These are phyloP conservation scores for Pulveroboletus sp. DNA, from an alignment of 768 basidiomycete genomes.

Conservation along the genomic window DNA sequence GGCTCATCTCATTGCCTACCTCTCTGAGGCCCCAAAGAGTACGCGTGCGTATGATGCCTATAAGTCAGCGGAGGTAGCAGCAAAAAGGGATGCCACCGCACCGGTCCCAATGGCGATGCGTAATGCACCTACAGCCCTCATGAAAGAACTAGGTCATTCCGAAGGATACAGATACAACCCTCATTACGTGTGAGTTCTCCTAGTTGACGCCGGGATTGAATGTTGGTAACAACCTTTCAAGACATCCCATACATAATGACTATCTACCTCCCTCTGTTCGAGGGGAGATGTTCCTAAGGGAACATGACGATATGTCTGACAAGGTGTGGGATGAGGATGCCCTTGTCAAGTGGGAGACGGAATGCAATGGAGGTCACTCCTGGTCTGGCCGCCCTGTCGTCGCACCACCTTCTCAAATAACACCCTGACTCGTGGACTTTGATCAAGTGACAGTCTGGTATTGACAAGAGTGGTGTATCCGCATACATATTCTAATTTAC, in stretches of 20 bases:
- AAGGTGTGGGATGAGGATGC: constrained; percentile 61
- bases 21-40: constrained; percentile 79
- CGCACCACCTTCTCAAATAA: background rate
- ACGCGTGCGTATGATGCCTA: constrained; percentile 79
- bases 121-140: constrained; percentile 70
- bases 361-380: constrained; percentile 41
- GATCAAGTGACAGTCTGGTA: background rate
- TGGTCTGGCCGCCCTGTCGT: constrained; percentile 42
- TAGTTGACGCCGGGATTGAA: background rate
- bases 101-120: constrained; percentile 70
- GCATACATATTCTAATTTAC: background rate
- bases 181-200: constrained; percentile 41
- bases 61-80: constrained; percentile 59
- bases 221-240: constrained; percentile 17
- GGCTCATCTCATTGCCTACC: constrained; percentile 71
- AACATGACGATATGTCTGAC: constrained; percentile 37
- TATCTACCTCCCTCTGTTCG: constrained; percentile 52
- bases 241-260: constrained; percentile 63
- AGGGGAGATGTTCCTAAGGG: constrained; percentile 41
- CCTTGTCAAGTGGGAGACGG: constrained; percentile 51
- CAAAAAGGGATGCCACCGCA: constrained; percentile 44
- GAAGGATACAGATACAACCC: constrained; percentile 63
- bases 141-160: constrained; percentile 68
- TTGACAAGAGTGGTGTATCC: background rate
- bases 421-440: background rate